phyloP scores from a whole-genome alignment of 805 yeast genomes.

The Kodamaea leandrae region DNA sequence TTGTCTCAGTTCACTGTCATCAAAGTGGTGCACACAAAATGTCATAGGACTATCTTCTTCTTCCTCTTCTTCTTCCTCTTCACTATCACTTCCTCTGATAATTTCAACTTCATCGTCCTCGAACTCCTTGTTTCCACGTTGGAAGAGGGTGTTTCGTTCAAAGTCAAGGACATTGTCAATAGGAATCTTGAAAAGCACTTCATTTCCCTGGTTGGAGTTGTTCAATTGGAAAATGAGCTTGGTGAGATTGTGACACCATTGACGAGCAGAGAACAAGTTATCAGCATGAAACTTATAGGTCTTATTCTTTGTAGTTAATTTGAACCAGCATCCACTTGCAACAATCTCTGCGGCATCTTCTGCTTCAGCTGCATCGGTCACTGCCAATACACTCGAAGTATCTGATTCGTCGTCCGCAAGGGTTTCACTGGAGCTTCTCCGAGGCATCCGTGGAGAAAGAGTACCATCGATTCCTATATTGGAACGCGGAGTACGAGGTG shows the following conservation, averaged over 20 bases:
- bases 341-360: constrained; percentile 30
- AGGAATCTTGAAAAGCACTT: constrained; percentile 78
- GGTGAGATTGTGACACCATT: constrained; percentile 75
- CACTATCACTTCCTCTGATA: constrained; percentile 9
- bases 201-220: constrained; percentile 64
- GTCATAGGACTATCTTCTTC: constrained; percentile 39
- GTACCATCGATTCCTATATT: constrained; percentile 3
- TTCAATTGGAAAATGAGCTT: constrained; percentile 67
- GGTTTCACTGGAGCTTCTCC: neutral
- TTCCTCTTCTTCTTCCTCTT: constrained; percentile 12
- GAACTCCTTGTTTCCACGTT: constrained; percentile 1
- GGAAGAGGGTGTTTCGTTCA: constrained; percentile 54
- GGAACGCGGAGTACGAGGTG: constrained; percentile 2
- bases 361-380: constrained; percentile 14
- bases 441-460: constrained; percentile 7
- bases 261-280: constrained; percentile 64
- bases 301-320: constrained; percentile 54
- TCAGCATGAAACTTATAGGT: constrained; percentile 72
- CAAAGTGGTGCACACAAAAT: constrained; percentile 55
- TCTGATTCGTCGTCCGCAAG: constrained; percentile 21
- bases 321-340: constrained; percentile 48
- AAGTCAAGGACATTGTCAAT: constrained; percentile 61
- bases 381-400: constrained; percentile 17
- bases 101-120: constrained; percentile 10
- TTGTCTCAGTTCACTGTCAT: constrained; percentile 8